Percentiles rank a stretch among this genome's conserved stretches.
Conservation (phyloP, 2,329 filamentous ascomycete genomes). For the Graphilbum fragrans region DNA sequence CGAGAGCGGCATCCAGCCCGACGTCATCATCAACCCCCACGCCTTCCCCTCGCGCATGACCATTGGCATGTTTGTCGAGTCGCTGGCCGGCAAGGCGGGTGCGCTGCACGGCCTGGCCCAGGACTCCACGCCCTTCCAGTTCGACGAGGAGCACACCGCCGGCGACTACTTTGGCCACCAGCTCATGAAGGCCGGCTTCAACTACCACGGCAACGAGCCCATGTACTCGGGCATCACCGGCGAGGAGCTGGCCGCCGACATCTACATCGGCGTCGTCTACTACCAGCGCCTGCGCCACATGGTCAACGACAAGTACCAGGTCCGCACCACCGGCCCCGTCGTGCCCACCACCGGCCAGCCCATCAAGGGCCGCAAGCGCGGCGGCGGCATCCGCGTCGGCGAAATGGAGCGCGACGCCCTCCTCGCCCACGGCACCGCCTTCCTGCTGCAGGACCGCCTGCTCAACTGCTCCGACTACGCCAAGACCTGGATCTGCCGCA, state of each 20-base stretch:
- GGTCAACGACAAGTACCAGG: constrained; percentile 99
- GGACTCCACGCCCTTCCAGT: constrained; percentile 90
- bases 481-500: constrained; percentile 77
- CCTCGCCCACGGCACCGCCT: constrained; percentile 88
- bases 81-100: constrained; percentile 86
- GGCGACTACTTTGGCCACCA: constrained; percentile 94
- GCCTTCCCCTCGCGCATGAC: constrained; percentile 99
- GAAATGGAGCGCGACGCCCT: constrained; percentile 98
- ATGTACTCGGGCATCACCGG: constrained; percentile 98
- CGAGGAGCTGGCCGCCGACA: constrained; percentile 85
- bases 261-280: constrained; percentile 94
- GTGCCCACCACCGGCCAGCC: constrained; percentile 87
- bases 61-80: constrained; percentile 98
- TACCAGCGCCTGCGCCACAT: constrained; percentile 98
- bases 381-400: constrained; percentile 96
- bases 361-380: constrained; percentile 91
- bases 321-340: constrained; percentile 87
- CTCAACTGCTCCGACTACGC: constrained; percentile 96
- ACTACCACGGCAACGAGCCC: constrained; percentile 96
- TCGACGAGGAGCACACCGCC: constrained; percentile 83
- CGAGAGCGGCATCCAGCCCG: constrained; percentile 90
- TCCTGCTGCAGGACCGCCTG: constrained; percentile 85
- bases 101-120: constrained; percentile 92
- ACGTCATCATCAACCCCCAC: constrained; percentile 98
- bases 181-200: constrained; percentile 88